These are phyloP conservation scores for Alternaria panax DNA, from an alignment of 2,329 filamentous ascomycete genomes.

Conservation along the genomic window DNA sequence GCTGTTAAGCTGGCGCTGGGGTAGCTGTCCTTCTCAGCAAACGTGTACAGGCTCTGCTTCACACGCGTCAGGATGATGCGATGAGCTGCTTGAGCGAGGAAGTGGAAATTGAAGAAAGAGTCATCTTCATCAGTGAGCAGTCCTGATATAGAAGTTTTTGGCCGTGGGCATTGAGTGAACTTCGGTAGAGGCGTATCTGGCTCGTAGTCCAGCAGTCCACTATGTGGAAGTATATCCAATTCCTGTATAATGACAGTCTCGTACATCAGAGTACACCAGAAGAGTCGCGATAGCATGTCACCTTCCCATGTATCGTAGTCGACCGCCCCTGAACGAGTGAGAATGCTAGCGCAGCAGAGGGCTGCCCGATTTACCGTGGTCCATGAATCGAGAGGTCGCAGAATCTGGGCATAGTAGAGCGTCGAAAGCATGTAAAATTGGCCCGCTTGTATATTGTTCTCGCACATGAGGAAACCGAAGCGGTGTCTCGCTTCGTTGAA, in stretches of 20 bases:
- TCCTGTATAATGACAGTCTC: slow-evolving; percentile 65
- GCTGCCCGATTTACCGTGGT: slow-evolving; percentile 61
- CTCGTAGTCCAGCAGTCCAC: slow-evolving; percentile 60
- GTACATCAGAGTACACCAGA: slow-evolving; percentile 65
- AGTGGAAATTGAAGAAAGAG: slow-evolving; percentile 65
- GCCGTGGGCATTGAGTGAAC: slow-evolving; percentile 57
- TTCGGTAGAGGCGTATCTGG: slow-evolving; percentile 62
- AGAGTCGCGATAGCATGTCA: slow-evolving; percentile 64
- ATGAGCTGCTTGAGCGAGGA: slow-evolving; percentile 64
- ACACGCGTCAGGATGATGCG: slow-evolving; percentile 64
- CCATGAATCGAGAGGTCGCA: slow-evolving; percentile 63
- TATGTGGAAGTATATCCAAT: slow-evolving; percentile 58
- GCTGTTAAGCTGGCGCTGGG: slow-evolving; percentile 59
- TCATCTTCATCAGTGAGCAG: slow-evolving; percentile 57
- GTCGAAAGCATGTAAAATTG: slow-evolving; percentile 62
- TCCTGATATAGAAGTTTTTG: slow-evolving; percentile 45
- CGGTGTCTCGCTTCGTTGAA: slow-evolving; percentile 63
- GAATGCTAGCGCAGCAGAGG: slow-evolving; percentile 57
- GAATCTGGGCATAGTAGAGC: slow-evolving; percentile 60
- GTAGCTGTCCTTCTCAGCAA: slow-evolving; percentile 51
- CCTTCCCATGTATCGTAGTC: slow-evolving; percentile 62
- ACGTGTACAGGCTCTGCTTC: slow-evolving; percentile 60
- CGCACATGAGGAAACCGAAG: slow-evolving; percentile 59
- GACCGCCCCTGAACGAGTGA: slow-evolving; percentile 53
- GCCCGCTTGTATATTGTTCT: slow-evolving; percentile 59